Conservation (phyloP, 116 monocot species). For the Papilionanthe hybrid region DNA sequence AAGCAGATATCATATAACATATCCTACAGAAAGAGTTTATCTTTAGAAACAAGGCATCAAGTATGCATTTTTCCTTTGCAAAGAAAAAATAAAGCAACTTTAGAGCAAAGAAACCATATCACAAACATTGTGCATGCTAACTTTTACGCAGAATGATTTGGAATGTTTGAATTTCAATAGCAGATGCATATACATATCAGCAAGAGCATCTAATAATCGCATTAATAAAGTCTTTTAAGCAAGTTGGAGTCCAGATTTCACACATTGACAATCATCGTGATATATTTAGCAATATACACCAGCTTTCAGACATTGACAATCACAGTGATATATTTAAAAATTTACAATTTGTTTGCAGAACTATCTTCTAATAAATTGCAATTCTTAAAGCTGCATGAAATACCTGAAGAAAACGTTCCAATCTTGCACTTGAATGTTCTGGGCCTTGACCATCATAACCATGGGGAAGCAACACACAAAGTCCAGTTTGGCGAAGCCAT, state of each 20-base stretch:
- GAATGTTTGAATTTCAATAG: background rate
- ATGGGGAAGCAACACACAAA: slow-evolving; percentile 82
- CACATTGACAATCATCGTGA: background rate
- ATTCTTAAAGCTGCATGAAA: background rate
- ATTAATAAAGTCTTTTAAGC: background rate
- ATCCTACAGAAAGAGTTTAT: background rate
- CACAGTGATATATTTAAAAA: background rate
- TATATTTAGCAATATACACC: background rate
- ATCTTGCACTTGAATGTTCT: slow-evolving; percentile 81
- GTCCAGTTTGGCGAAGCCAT: slow-evolving; percentile 90
- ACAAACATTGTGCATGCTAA: background rate
- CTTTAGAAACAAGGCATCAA: background rate
- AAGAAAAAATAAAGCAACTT: background rate
- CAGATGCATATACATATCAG: background rate
- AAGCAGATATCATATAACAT: background rate
- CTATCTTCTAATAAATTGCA: background rate
- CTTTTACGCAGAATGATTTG: background rate
- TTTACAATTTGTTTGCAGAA: background rate
- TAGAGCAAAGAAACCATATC: background rate
- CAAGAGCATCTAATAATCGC: background rate
- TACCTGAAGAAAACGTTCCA: slow-evolving; percentile 96
- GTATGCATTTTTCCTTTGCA: background rate
- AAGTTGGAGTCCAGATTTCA: background rate
- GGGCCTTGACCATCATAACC: slow-evolving; percentile 98
- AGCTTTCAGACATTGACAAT: background rate